Conservation (phyloP, 2,329 filamentous ascomycete species). For the Zalaria sp. region DNA sequence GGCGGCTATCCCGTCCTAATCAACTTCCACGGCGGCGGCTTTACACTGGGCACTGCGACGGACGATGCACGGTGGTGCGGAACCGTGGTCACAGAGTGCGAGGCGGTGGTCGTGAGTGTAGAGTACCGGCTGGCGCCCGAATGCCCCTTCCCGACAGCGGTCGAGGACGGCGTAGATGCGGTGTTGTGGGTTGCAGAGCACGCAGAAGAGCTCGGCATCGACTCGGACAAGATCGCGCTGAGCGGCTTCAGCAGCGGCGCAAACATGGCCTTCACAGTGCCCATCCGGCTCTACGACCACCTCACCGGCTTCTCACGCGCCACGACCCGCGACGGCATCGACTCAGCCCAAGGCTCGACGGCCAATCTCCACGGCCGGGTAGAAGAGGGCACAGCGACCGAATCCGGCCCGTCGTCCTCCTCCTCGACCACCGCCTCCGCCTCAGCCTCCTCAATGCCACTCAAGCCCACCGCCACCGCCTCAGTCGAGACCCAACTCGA, state of each 20-base stretch:
- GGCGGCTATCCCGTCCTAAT: slow-evolving; percentile 40
- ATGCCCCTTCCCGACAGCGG: slow-evolving; percentile 46
- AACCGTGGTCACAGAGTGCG: slow-evolving; percentile 39
- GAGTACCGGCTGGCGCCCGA: slow-evolving; percentile 49
- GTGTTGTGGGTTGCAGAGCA: slow-evolving; percentile 43
- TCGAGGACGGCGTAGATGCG: slow-evolving; percentile 50
- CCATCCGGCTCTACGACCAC: slow-evolving; percentile 40
- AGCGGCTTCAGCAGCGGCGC: slow-evolving; percentile 50
- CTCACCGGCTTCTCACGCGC: slow-evolving; percentile 17
- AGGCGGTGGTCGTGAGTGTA: slow-evolving; percentile 46
- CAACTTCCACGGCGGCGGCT: slow-evolving; percentile 52
- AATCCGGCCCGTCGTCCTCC: not conserved
- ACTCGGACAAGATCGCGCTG: slow-evolving; percentile 42
- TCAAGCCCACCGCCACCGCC: slow-evolving; percentile 7
- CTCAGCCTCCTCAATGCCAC: slow-evolving; percentile 7
- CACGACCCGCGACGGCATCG: slow-evolving; percentile 4
- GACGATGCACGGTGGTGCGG: slow-evolving; percentile 49
- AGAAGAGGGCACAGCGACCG: not conserved
- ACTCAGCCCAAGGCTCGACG: not conserved
- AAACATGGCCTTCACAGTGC: slow-evolving; percentile 49
- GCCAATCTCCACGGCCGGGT: not conserved
- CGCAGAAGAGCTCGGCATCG: slow-evolving; percentile 41
- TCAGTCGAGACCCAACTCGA: slow-evolving; percentile 8
- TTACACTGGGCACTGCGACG: slow-evolving; percentile 43
- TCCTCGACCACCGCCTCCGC: not conserved